Evolutionary conservation across 108 stramenopile genomes (phyloP), one percentile per base, ranked within the genome.

Genomic region (Cyclotella distinguenda): DNA sequence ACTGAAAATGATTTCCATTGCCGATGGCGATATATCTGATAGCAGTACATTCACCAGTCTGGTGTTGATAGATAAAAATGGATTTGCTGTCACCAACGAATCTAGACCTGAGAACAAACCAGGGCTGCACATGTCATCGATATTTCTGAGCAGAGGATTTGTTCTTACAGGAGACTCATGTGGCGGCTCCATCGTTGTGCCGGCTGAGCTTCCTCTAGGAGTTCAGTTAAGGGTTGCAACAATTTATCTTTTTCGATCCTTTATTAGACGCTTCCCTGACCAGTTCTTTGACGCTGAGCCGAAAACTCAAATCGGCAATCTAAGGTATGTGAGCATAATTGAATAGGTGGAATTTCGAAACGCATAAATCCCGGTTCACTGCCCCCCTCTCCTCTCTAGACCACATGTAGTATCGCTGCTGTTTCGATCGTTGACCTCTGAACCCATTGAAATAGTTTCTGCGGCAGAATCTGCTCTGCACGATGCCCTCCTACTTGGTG

Each of bases 11-110:
- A 67, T 81, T 2, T 90, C 89, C 13, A 86, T 93, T 55, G 89
- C 92, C 38, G 92, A 93, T 63, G 92, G 91, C 13, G 92, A 90
- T 64, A 88, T 93, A 81, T 69, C 75, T 1, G 92, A 90, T 60
- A n/a, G n/a, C n/a, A n/a, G n/a, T n/a, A 32, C 74, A 22, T 77
- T 85, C 13, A 45, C 60, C 19, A 84, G 79, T 25, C 67, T 76
- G 36, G 84, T 87, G 26, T 77, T 90, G 23, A 68, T 78, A 3
- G 89, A 93, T 57, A 93, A 89, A 55, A 86, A 93, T 56, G 92
- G 89, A 32, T 86, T 60, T 64, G 84, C 82, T 32, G 45, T 84
- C 28, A 72, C 61, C 38, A 67, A 33, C 6, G 78, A 73, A 47
- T 68, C 52, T 18, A 34, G 23, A 21, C 54, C 13, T 35, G 30